phyloP scores from a whole-genome alignment of 176 grass and related monocot genomes.

The barley (Hordeum vulgare) region DNA sequence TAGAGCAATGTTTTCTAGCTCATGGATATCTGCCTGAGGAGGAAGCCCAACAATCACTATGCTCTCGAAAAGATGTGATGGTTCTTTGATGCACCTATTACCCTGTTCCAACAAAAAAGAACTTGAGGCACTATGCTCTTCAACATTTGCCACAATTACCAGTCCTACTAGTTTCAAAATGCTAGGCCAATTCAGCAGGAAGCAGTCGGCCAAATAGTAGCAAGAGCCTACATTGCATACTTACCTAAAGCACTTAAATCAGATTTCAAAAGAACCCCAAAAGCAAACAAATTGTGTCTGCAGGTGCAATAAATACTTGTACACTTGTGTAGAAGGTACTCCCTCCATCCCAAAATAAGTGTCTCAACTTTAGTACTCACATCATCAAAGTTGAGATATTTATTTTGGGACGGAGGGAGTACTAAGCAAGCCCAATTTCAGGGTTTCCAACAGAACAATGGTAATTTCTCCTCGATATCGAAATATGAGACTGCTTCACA shows the following conservation, averaged over 20 bases:
- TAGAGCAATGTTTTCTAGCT: conserved; percentile 63
- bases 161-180: background rate
- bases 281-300: background rate
- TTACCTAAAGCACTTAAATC: background rate
- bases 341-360: no score
- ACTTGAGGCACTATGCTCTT: background rate
- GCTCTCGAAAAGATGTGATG: conserved; percentile 85
- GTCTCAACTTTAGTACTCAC: no score
- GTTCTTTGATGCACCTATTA: conserved; percentile 64
- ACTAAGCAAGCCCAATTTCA: background rate
- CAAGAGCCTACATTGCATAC: background rate
- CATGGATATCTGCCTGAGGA: conserved; percentile 67
- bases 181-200: background rate
- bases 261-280: background rate
- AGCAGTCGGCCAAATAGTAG: background rate
- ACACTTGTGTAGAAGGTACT: background rate
- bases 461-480: background rate
- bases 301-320: background rate
- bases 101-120: conserved; percentile 37
- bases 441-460: background rate
- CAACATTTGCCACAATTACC: background rate
- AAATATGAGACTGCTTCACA: background rate
- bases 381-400: no score
- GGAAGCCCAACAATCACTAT: conserved; percentile 89
- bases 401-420: background rate